phyloP scores from a whole-genome alignment of 345 rosid species.

The Eucalyptus decipiens region DNA sequence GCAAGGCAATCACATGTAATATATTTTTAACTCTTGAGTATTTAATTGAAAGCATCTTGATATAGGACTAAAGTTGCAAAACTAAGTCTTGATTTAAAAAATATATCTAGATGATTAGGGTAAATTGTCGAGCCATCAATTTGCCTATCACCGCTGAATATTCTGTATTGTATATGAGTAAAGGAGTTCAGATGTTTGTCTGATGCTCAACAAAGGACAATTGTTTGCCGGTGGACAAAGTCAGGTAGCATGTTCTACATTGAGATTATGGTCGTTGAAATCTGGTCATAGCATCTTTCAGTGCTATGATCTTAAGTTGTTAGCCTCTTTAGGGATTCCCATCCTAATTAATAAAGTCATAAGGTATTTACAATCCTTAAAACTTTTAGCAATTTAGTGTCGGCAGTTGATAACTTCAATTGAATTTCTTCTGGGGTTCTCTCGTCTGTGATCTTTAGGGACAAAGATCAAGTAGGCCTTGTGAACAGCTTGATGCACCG shows the following conservation, averaged over 20 bases:
- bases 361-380: background rate
- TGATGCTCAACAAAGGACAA: background rate
- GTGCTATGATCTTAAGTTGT: background rate
- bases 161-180: background rate
- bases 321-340: background rate
- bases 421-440: background rate
- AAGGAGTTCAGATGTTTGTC: background rate
- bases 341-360: background rate
- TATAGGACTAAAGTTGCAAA: background rate
- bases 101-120: background rate
- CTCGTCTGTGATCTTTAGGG: background rate
- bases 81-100: background rate
- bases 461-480: background rate
- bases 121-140: background rate
- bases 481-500: background rate
- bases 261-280: background rate
- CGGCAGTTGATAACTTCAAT: background rate
- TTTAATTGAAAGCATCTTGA: background rate
- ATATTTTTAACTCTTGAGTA: background rate
- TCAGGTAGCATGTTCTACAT: background rate
- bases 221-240: background rate
- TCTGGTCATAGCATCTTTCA: background rate
- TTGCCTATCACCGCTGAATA: background rate
- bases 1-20: background rate
- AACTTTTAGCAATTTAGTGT: background rate